Evolutionary conservation across 2,329 filamentous ascomycete species (phyloP), one percentile per base, ranked within the genome.

Genomic region (Reticulascus tulasneorum): DNA sequence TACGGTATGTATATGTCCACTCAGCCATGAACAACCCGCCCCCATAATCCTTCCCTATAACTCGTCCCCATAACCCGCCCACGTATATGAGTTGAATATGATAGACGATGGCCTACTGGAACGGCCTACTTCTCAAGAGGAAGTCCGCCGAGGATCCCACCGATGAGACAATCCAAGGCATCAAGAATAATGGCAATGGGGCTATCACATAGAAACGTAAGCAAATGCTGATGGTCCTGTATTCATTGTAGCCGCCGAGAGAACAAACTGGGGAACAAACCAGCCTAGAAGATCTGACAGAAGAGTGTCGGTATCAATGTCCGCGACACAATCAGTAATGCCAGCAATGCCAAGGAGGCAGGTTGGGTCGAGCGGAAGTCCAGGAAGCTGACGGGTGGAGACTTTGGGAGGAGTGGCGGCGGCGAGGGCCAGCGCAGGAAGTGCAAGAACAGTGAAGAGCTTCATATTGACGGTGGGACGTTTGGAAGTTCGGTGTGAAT

Each of bases 381-480:
- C 31, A 15, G 21, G 21, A 4, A 33, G 31, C 31, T 33, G 31
- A 24, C 31, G 31, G 16, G 24, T 24, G 23, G 24, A n/a, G 26
- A 33, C 22, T 9, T 4, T 7, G n/a, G 29, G 12, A 17, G 30
- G 30, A 17, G 13, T 18, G 9, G 30, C 30, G n/a, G 30, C 30
- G 16, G 30, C 21, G 13, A 33, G 30, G 13, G 30, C 30, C 15
- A 33, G 30, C 22, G 30, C 30, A n/a, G 30, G 30, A n/a, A 33
- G 30, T 7, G 22, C 30, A 23, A 33, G 21, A n/a, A 33, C n/a
- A 9, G 20, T 17, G 30, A 23, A 23, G 30, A 17, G 11, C 30
- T 33, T 33, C 30, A 33, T 33, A 11, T 19, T 30, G 28, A 30
- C 12, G 20, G 20, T 11, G 13, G 16, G 28, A 20, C 15, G 13